Evolutionary conservation across 2,329 filamentous ascomycete genomes (phyloP).

Genomic region (Thielaviopsis ethacetica): DNA sequence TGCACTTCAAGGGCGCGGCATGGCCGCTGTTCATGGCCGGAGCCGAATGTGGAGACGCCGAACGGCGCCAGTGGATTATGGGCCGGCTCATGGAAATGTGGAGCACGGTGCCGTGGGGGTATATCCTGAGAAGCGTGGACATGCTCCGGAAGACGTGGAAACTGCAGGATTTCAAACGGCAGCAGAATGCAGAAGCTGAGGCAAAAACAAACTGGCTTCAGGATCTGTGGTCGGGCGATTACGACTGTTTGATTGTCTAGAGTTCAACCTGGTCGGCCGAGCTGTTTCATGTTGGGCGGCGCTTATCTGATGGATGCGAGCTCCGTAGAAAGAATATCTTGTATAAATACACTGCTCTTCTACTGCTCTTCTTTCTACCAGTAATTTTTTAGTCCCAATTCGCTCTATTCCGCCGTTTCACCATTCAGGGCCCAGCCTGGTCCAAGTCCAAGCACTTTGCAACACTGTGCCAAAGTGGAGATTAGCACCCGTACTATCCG

Average conservation of each 20-base stretch:
- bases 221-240: slow-evolving; percentile 26
- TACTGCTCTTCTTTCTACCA: neutral
- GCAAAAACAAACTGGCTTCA: slow-evolving; percentile 24
- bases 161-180: slow-evolving; percentile 21
- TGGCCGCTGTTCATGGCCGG: slow-evolving; percentile 44
- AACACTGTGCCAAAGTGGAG: neutral
- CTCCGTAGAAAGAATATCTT: neutral
- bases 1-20: slow-evolving; percentile 41
- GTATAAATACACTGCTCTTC: no score
- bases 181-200: slow-evolving; percentile 10
- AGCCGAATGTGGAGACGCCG: slow-evolving; percentile 32
- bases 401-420: no score
- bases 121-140: slow-evolving; percentile 33
- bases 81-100: slow-evolving; percentile 29
- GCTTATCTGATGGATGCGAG: no score
- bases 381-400: no score
- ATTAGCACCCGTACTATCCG: neutral
- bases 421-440: no score
- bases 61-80: slow-evolving; percentile 34
- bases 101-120: slow-evolving; percentile 31
- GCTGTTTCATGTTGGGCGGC: no score
- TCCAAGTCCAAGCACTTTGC: no score
- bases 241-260: slow-evolving; percentile 31
- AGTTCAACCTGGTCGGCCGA: neutral
- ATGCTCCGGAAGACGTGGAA: slow-evolving; percentile 31